Base-by-base conservation (phyloP, 2,329 filamentous ascomycete species). In the Septoria petroselini region DNA sequence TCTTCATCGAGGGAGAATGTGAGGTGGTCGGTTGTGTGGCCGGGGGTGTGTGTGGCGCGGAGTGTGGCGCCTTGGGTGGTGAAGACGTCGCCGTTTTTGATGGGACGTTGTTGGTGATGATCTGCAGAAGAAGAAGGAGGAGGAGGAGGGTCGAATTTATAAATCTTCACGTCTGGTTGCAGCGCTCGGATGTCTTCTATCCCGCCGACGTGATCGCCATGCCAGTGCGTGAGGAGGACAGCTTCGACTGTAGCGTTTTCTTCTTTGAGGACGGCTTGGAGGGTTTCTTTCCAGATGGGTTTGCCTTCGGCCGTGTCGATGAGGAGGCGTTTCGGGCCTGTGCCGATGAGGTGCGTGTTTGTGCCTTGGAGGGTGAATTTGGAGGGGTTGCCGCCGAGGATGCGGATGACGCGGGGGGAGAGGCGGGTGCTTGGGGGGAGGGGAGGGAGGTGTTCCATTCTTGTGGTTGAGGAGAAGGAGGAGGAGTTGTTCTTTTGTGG, bases 281-380 rank as follows among this genome's bases (percentile, higher is more conserved):
- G 71, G 0, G 80, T 78, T 0, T 76, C 68, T 34, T 82, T 76
- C 91, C 91, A 98, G 27, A 79, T 76, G 2, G 83, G 80, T 50
- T 76, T 80, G 39, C 91, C 93, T 69, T 95, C 85, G 41, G 87
- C 93, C 0, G 91, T 95, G 71, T 98, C 93, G 63, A 98, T 82
- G 17, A 98, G 79, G 51, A 97, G 77, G 7, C 93, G 83, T 5
- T 73, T 71, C 4, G 73, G 67, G 3, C 91, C 91, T 5, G 79
- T 83, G 51, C 93, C 93, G 52, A 98, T 65, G 14, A 98, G 79
- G 68, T 98, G 98, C 27, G 93, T 98, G 69, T 98, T 98, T 59
- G 93, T 96, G 76, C 80, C 81, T 77, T 84, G 81, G n/a, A 84
- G 67, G 0, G 79, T 80, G 64, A 83, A 84, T 75, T 95, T 96